Evolutionary conservation across 257 asterid species (phyloP).

Genomic region (Solanum virginianum): DNA sequence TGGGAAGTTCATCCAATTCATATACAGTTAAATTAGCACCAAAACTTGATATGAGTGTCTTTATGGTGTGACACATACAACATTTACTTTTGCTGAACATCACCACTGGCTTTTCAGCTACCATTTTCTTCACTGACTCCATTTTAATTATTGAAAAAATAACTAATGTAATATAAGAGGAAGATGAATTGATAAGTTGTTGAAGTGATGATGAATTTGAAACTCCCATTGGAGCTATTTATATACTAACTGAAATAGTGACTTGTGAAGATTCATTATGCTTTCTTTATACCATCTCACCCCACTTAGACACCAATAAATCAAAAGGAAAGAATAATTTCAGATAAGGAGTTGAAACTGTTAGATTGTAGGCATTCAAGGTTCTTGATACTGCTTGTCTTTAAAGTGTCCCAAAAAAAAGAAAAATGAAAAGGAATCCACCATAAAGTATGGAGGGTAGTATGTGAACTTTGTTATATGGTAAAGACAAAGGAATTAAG

Average conservation of each 20-base stretch:
- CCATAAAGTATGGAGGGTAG: not conserved
- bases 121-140: slow-evolving; percentile 42
- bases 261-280: not conserved
- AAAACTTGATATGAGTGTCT: slow-evolving; percentile 46
- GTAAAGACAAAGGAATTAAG: not conserved
- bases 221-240: not conserved
- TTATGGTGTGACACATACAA: slow-evolving; percentile 59
- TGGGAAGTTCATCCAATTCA: slow-evolving; percentile 52
- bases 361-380: not conserved
- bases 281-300: not conserved
- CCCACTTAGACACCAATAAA: not conserved
- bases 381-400: not conserved
- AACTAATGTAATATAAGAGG: not conserved
- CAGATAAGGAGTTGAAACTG: not conserved
- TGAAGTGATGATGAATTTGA: not conserved
- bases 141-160: not conserved
- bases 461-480: not conserved
- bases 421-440: not conserved
- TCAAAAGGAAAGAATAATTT: not conserved
- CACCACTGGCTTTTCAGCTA: slow-evolving; percentile 55
- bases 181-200: not conserved
- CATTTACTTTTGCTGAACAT: slow-evolving; percentile 65
- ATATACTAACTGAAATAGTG: not conserved
- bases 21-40: slow-evolving; percentile 55
- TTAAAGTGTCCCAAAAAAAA: not conserved